Evolutionary conservation across 2,329 filamentous ascomycete genomes (phyloP).

Genomic region (Rugonectria rugulosa): DNA sequence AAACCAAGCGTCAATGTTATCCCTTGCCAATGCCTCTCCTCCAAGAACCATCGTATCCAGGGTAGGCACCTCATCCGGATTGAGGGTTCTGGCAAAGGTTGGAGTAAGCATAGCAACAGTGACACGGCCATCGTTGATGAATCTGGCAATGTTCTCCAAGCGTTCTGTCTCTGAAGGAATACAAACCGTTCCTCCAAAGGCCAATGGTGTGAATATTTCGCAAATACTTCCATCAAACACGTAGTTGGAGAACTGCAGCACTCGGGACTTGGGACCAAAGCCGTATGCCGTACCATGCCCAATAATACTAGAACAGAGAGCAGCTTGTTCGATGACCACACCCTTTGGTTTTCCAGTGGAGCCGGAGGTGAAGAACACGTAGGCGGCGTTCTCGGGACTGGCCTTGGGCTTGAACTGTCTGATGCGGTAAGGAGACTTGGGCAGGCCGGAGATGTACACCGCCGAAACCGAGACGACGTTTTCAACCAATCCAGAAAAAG

Average conservation of each 20-base stretch:
- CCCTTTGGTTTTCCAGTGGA: conserved; percentile 2
- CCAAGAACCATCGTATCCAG: conserved; percentile 21
- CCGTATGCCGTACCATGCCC: not conserved
- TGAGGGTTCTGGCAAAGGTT: conserved; percentile 20
- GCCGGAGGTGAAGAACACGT: conserved; percentile 20
- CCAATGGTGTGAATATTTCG: conserved; percentile 23
- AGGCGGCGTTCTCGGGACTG: conserved; percentile 1
- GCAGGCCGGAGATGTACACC: not conserved
- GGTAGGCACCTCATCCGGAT: conserved; percentile 23
- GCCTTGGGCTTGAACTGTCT: not conserved
- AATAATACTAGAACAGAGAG: not conserved
- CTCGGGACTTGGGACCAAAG: conserved; percentile 21
- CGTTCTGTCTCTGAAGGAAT: conserved; percentile 8
- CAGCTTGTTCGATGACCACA: too few relatives aligned
- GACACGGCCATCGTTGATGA: conserved; percentile 8
- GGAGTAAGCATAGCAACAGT: not conserved
- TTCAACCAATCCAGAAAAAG: not conserved
- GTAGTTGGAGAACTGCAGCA: conserved; percentile 19
- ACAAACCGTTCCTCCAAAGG: conserved; percentile 11
- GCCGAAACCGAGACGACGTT: not conserved
- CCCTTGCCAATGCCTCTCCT: conserved; percentile 20
- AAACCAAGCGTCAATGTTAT: conserved; percentile 21
- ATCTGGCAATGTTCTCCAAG: not conserved
- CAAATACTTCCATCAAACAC: conserved; percentile 16
- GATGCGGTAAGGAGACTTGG: conserved; percentile 5